Percentiles rank a stretch among this genome's conserved stretches.
Conservation (phyloP, 1,284 basidiomycete species). For the Lignosus rhinocerotis region DNA sequence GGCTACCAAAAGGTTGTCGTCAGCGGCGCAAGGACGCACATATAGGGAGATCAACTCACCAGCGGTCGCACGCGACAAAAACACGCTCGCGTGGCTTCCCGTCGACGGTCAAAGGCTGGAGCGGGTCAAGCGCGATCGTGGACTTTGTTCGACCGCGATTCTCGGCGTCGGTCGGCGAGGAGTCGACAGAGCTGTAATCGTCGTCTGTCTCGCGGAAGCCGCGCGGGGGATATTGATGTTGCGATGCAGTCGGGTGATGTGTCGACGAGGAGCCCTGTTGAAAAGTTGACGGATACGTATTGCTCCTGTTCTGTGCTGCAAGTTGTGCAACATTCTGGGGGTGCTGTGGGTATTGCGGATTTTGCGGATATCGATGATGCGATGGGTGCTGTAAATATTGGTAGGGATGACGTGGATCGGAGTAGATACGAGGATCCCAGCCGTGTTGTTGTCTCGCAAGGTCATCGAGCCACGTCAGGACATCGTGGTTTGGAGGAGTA, state of each 20-base stretch:
- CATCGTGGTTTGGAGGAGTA: not conserved
- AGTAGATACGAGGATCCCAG: not conserved
- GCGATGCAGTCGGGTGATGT: not conserved
- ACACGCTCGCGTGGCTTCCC: slow-evolving; percentile 21
- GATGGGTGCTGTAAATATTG: not conserved
- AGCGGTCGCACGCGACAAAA: slow-evolving; percentile 21
- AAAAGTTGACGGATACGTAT: not conserved
- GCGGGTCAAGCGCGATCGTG: slow-evolving; percentile 14
- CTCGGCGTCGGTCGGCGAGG: slow-evolving; percentile 7
- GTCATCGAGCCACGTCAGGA: not conserved
- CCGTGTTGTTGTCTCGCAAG: not conserved
- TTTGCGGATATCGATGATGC: not conserved
- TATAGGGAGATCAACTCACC: slow-evolving; percentile 1
- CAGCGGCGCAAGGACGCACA: not conserved
- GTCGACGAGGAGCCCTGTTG: slow-evolving; percentile 2
- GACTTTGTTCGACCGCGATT: slow-evolving; percentile 2
- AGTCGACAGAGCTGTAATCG: slow-evolving; percentile 1
- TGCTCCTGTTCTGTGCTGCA: not conserved
- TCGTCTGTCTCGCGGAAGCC: slow-evolving; percentile 1
- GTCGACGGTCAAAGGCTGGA: slow-evolving; percentile 20
- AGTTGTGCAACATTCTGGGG: not conserved
- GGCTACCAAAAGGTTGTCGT: slow-evolving; percentile 1
- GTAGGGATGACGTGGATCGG: not conserved
- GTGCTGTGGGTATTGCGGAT: not conserved
- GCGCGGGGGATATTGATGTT: not conserved